Evolutionary conservation across 1,284 basidiomycete genomes (phyloP), one percentile per base, ranked within the genome.

Genomic region (Papiliotrema terrestris): DNA sequence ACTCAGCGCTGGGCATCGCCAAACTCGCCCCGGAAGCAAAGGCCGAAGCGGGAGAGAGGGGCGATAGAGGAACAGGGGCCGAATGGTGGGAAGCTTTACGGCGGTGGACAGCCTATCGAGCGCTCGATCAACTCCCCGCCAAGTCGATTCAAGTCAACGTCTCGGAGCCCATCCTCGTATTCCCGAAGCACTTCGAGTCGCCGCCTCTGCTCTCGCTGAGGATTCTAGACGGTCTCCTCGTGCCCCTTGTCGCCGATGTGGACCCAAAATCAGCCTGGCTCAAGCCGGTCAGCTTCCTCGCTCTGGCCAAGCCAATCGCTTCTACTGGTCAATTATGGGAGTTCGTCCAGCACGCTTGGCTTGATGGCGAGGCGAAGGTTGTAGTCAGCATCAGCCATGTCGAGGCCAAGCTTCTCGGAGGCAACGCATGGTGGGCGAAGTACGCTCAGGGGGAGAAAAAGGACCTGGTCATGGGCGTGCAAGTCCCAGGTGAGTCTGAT

Each of bases 21-120:
- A 49, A 22, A 2, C 60, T 58, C 35, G 32, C 32, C 19, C 45
- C 52, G 13, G 45, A 59, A 13, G 58, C 61, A 17, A 60, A 55
- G 49, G 23, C 39, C 1, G 47, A 45, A 11, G 63, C 63, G 4
- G 48, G 23, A 5, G 11, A 26, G 8, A 52, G 57, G 1, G 67
- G 62, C 13, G 55, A 58, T 15, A 45, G 66, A 43, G 66, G 68
- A 5, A 51, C 54, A 22, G 73, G 72, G 4, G 62, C 66, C 2
- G 61, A 38, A 0, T 76, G 74, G 74, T 78, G 76, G 76, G 69
- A 74, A 45, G 19, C 46, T 2, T 23, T 74, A 11, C 55, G 74
- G 19, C 54, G 57, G 8, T 60, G 60, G 58, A 53, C 62, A 1
- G 71, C 65, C 2, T 57, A 61, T 49, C 52, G 51, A 25, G 49